These are phyloP conservation scores for Pelargonium myrrhifolium DNA, from an alignment of 441 rosid genomes.

Conservation along the genomic window DNA sequence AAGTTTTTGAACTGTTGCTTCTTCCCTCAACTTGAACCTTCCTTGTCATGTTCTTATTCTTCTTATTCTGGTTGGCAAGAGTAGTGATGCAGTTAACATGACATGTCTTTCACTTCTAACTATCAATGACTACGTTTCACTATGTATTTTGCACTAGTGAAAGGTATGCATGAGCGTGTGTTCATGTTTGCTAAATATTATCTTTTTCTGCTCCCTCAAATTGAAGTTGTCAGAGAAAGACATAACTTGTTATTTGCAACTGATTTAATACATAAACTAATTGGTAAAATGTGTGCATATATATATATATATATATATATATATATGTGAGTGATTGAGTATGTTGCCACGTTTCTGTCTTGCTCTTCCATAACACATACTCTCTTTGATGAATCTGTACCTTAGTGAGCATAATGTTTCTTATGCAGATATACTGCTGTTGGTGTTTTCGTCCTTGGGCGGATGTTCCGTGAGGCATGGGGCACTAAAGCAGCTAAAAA, in stretches of 20 bases:
- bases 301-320: no score
- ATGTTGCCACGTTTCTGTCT: constrained; percentile 1
- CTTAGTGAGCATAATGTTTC: constrained; percentile 15
- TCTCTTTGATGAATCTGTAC: constrained; percentile 6
- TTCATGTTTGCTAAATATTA: not conserved
- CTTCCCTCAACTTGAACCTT: not conserved
- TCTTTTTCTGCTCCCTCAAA: not conserved
- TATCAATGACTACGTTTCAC: not conserved
- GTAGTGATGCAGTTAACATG: constrained; percentile 8
- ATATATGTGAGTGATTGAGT: not conserved
- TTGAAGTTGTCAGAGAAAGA: not conserved
- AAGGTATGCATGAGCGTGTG: not conserved
- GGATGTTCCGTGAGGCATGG: constrained; percentile 88
- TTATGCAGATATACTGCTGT: constrained; percentile 79
- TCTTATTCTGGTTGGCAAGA: constrained; percentile 1
- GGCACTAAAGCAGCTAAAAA: constrained; percentile 56
- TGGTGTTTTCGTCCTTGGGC: constrained; percentile 92
- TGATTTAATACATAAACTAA: not conserved
- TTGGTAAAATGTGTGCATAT: no score
- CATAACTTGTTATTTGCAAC: not conserved
- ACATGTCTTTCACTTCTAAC: not conserved
- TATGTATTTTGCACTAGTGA: not conserved
- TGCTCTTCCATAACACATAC: not conserved
- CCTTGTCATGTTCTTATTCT: constrained; percentile 18
- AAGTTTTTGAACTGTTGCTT: not conserved